Conservation (phyloP, 2,329 filamentous ascomycete species). For the Plectosphaerella sp. region DNA sequence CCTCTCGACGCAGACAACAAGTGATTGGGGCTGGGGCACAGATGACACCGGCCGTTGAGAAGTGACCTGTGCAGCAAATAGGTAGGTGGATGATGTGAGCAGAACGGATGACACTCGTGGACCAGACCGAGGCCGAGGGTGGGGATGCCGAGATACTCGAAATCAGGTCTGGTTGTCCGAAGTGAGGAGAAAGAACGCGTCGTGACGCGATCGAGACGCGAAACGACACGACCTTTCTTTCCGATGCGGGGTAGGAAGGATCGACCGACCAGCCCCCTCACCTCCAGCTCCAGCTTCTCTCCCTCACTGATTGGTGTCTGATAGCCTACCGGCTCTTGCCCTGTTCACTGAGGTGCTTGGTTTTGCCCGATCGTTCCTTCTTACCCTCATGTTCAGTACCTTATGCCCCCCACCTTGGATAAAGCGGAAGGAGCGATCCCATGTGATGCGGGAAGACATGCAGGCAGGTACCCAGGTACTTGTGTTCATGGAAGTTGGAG, state of each 20-base stretch:
- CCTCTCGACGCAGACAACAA: no score
- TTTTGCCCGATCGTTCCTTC: no score
- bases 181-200: not conserved
- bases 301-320: not conserved
- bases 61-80: not conserved
- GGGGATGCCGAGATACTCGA: not conserved
- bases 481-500: no score
- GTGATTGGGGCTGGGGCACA: not conserved
- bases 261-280: not conserved
- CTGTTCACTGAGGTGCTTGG: no score
- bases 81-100: not conserved
- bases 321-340: no score
- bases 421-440: no score
- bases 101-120: not conserved
- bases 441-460: no score
- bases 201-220: conserved; percentile 1
- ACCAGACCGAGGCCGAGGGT: not conserved
- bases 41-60: not conserved
- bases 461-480: no score
- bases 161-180: not conserved
- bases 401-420: no score
- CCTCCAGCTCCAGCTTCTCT: not conserved
- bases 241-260: no score
- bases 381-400: no score
- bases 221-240: not conserved